phyloP scores from a whole-genome alignment of 371 early-diverging fungal genomes.

The Saksenaea vasiformis region DNA sequence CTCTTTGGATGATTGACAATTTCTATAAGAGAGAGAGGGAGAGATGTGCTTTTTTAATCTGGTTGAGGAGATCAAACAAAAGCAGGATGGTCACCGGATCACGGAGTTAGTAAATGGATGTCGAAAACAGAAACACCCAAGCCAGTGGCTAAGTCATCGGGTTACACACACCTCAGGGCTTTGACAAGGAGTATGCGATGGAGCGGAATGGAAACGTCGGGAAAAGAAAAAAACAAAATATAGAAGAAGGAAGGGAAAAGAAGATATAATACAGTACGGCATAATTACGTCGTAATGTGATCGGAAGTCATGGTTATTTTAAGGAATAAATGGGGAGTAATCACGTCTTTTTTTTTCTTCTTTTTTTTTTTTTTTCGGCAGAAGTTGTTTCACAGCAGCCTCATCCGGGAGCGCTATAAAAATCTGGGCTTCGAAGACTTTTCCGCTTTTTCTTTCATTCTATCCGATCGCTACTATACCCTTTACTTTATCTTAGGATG shows the following conservation, averaged over 20 bases:
- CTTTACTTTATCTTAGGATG: not conserved
- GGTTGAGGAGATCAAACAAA: too few relatives aligned
- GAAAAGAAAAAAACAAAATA: not conserved
- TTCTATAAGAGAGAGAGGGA: not conserved
- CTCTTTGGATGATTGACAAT: too few relatives aligned
- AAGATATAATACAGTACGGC: not conserved
- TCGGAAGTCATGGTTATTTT: not conserved
- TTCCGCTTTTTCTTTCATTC: not conserved
- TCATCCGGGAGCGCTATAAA: not conserved
- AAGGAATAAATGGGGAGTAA: not conserved
- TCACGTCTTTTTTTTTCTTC: not conserved
- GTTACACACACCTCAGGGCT: not conserved
- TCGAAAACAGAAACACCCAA: not conserved
- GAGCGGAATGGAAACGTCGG: not conserved
- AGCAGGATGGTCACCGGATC: not conserved
- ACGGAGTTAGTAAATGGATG: not conserved
- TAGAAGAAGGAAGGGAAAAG: not conserved
- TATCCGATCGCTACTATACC: constrained; percentile 3
- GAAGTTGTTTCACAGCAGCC: not conserved
- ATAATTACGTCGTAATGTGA: not conserved
- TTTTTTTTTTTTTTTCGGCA: not conserved
- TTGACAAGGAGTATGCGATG: not conserved
- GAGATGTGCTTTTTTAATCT: too few relatives aligned
- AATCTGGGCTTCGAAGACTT: not conserved
- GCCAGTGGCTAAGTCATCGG: not conserved